Base-by-base conservation (phyloP, 2,329 filamentous ascomycete species). In the Fusarium poae region DNA sequence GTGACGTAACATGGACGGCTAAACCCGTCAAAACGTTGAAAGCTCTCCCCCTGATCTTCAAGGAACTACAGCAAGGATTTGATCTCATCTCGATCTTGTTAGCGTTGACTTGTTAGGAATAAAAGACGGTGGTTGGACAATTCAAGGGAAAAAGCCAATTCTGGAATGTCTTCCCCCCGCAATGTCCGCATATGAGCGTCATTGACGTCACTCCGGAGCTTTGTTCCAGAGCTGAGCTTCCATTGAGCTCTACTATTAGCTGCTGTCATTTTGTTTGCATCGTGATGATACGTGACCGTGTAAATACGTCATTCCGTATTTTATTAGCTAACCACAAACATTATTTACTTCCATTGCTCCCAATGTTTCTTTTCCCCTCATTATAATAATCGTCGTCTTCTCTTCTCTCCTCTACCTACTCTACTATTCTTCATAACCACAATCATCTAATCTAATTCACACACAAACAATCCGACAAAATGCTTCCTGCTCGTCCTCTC, bases 401-500 rank as follows among this genome's bases (percentile, higher is more conserved):
- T 29, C 12, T 32, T 15, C 42, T 29, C 42, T 37, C 18, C 18
- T 21, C n/a, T 8, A 16, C 9, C n/a, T n/a, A n/a, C n/a, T n/a
- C n/a, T n/a, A n/a, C n/a, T 20, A 9, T 16, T 10, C 5, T 16
- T 16, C 37, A 21, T 30, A 21, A 32, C 23, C 27, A 25, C 50
- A 45, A 45, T n/a, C 40, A 34, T 20, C 39, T 13, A 48, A 37
- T 10, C 29, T 18, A 55, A 48, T 11, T 35, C 52, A 29, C 13
- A 48, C n/a, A 10, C 12, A 51, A 27, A 18, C 16, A 56, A 43
- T 18, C 27, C 34, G 42, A 32, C 58, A 72, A 48, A 40, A 79
- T 79, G 77, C 75, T 78, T 44, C 32, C 77, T 51, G 65, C 76
- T 44, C 74, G 77, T 55, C 74, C 75, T 40, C 54, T 78, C 48